Percentiles rank a stretch among this genome's conserved stretches.
These are phyloP conservation scores for Jatropha curcas DNA, from an alignment of 345 rosid genomes.

Conservation along the genomic window DNA sequence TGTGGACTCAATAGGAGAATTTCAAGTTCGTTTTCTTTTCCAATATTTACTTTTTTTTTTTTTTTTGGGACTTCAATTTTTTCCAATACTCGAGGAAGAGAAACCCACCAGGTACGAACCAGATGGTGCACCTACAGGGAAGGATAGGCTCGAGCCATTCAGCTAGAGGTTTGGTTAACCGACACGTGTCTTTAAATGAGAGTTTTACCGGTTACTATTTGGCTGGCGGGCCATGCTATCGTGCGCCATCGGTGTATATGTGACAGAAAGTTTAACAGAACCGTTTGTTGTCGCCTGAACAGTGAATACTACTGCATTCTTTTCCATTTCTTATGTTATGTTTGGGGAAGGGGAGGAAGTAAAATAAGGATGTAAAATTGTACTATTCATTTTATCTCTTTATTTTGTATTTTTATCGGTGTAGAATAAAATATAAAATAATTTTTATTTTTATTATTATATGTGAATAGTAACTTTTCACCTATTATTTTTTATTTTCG, in stretches of 20 bases:
- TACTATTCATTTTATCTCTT: too few species aligned
- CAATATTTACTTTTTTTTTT: neutral
- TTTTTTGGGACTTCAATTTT: too few species aligned
- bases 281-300: too few species aligned
- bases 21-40: constrained; percentile 9
- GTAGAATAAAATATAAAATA: too few species aligned
- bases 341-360: too few species aligned
- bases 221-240: neutral
- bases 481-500: too few species aligned
- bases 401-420: too few species aligned
- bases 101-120: neutral
- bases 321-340: too few species aligned
- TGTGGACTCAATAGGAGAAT: constrained; percentile 1
- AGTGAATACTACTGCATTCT: too few species aligned
- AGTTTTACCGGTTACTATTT: neutral
- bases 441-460: too few species aligned
- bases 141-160: neutral
- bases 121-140: neutral
- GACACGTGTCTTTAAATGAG: neutral
- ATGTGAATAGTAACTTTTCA: too few species aligned
- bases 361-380: too few species aligned
- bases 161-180: neutral
- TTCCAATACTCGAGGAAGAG: constrained; percentile 1
- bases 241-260: neutral
- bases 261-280: neutral